Evolutionary conservation across 495 filamentous ascomycete genomes (phyloP), one percentile per base, ranked within the genome.

Genomic region (Polyplosphaeria fusca): DNA sequence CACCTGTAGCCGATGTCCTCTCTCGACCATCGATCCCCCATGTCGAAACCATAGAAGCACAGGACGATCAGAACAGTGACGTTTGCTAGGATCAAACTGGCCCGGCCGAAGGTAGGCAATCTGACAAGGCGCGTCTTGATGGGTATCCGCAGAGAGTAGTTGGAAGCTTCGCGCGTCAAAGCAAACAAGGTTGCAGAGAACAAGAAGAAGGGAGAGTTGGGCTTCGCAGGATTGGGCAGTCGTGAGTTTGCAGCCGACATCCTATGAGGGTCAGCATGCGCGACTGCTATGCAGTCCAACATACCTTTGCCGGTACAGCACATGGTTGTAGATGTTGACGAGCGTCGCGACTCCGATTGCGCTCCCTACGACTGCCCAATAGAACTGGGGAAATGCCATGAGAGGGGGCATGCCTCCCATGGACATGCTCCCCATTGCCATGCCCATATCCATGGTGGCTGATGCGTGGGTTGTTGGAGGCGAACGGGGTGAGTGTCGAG

Each of bases 1-100:
- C 82, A 82, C 37, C 89, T 83, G 66, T 84, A 91, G 5, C 81
- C 89, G 49, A 93, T 79, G 45, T 82, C 74, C 67, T 94, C 87
- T 77, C 79, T 87, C 35, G 70, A 58, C 71, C 73, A 75, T 27
- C 70, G 61, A 47, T 77, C 67, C 3, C 51, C 70, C 24, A 59
- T 27, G 60, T 73, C 48, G 72, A 72, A 55, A 44, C 71, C 70
- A 26, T 76, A 71, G 19, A 76, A 68, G 70, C 83, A 77, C 60
- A 87, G 78, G 28, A 79, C 76, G 51, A 82, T 69, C 52, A 87
- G 74, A 47, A 83, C 66, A 22, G 79, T 70, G 70, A 78, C 76
- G 68, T 86, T 83, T 22, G 68, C 68, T 9, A 77, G 50, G 24
- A 87, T 70, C 2, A 82, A 65, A 16, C 82, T 62, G 48, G 78